A percentile compares a stretch with the other conserved stretches of the same genome.
These are phyloP conservation scores for Aspergillus pseudonomiae DNA, from an alignment of 2,329 filamentous ascomycete genomes.

Conservation along the genomic window DNA sequence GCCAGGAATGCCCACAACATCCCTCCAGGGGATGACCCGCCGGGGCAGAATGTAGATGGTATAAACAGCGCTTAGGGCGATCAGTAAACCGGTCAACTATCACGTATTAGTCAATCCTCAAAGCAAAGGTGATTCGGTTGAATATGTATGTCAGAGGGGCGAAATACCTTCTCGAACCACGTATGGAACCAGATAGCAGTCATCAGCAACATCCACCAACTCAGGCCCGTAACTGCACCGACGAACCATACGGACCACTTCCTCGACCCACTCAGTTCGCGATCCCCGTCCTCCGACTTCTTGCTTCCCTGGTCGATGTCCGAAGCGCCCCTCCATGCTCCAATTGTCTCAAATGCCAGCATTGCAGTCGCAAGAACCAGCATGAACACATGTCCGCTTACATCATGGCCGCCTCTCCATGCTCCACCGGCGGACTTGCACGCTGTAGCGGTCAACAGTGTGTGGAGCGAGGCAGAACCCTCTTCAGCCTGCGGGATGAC, in stretches of 20 bases:
- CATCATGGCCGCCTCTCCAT: conserved; percentile 95
- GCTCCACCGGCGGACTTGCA: conserved; percentile 80
- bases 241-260: conserved; percentile 57
- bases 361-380: conserved; percentile 82
- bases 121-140: background rate
- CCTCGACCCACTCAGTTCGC: conserved; percentile 50
- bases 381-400: conserved; percentile 93
- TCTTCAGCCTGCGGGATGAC: conserved; percentile 52
- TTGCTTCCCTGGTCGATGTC: conserved; percentile 45
- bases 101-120: conserved; percentile 13
- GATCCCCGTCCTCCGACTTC: conserved; percentile 39
- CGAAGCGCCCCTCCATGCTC: conserved; percentile 54
- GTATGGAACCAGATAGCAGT: conserved; percentile 98
- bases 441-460: conserved; percentile 71
- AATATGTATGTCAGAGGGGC: conserved; percentile 22
- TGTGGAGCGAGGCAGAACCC: conserved; percentile 28
- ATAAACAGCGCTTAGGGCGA: conserved; percentile 54
- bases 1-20: conserved; percentile 50
- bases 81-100: conserved; percentile 53
- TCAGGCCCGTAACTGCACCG: conserved; percentile 67
- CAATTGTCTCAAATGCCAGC: conserved; percentile 76
- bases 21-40: conserved; percentile 46
- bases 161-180: conserved; percentile 86
- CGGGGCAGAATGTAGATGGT: conserved; percentile 56
- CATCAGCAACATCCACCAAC: conserved; percentile 97